Conservation (phyloP, 305 asterid genomes). For the Fraxinus paxiana region DNA sequence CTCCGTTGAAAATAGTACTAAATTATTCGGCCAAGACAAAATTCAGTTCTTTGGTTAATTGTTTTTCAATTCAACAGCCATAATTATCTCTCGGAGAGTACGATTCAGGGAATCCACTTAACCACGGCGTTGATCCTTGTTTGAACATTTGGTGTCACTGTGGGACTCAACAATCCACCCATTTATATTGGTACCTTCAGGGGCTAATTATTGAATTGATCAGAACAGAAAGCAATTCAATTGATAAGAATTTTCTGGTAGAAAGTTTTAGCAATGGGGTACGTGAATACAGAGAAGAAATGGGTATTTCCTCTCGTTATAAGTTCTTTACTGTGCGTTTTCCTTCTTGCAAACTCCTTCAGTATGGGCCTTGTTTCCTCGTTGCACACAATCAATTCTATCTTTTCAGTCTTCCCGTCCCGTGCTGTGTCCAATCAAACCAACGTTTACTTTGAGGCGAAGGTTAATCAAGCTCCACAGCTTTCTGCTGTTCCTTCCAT, state of each 20-base stretch:
- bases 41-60: background rate
- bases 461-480: constrained; percentile 38
- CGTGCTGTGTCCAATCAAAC: constrained; percentile 32
- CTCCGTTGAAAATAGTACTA: background rate
- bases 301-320: constrained; percentile 80
- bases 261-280: constrained; percentile 56
- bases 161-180: constrained; percentile 23
- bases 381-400: constrained; percentile 54
- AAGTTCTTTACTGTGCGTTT: constrained; percentile 51
- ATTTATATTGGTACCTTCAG: constrained; percentile 14
- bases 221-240: constrained; percentile 13
- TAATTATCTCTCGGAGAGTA: background rate
- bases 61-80: background rate
- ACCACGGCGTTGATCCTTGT: constrained; percentile 4
- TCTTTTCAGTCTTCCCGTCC: constrained; percentile 51
- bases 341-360: constrained; percentile 71
- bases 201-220: constrained; percentile 29
- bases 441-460: constrained; percentile 38
- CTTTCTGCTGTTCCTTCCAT: constrained; percentile 45
- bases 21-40: background rate
- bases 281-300: constrained; percentile 61
- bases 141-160: constrained; percentile 15
- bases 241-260: constrained; percentile 28
- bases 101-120: background rate
- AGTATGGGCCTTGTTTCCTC: constrained; percentile 72